phyloP scores from a whole-genome alignment of 805 yeast genomes.

The Brettanomyces bruxellensis region DNA sequence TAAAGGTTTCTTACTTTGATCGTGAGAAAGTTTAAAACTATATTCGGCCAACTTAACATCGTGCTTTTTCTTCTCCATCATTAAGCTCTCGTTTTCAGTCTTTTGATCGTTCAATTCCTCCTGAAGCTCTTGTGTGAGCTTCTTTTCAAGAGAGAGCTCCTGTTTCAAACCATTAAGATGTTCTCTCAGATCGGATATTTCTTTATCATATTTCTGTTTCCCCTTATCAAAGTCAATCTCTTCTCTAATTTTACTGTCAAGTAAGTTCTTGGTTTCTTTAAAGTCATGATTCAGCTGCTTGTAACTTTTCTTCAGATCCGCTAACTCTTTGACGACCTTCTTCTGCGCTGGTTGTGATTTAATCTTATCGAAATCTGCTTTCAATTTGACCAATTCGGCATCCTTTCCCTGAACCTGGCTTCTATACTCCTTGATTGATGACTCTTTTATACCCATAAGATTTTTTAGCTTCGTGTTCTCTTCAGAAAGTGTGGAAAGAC shows the following conservation, averaged over 20 bases:
- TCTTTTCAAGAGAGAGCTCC: slow-evolving; percentile 22
- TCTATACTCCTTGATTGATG: slow-evolving; percentile 26
- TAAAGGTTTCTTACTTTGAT: slow-evolving; percentile 6
- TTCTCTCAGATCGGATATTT: slow-evolving; percentile 28
- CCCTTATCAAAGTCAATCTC: slow-evolving; percentile 37
- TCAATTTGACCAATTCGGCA: slow-evolving; percentile 19
- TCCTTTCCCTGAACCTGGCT: slow-evolving; percentile 28
- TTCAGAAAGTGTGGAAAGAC: not conserved
- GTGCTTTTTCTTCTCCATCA: slow-evolving; percentile 21
- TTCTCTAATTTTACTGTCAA: slow-evolving; percentile 34
- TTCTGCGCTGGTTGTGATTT: slow-evolving; percentile 15
- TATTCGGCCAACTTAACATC: slow-evolving; percentile 26
- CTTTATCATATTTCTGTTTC: slow-evolving; percentile 33
- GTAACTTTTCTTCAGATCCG: slow-evolving; percentile 18
- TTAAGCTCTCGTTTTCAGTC: slow-evolving; percentile 25
- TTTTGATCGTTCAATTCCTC: slow-evolving; percentile 20
- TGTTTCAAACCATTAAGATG: slow-evolving; percentile 19
- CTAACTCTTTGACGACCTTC: slow-evolving; percentile 13
- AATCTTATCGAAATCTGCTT: slow-evolving; percentile 1
- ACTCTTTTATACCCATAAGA: slow-evolving; percentile 20
- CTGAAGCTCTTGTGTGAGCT: slow-evolving; percentile 15
- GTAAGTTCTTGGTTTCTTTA: slow-evolving; percentile 30
- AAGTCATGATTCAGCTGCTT: slow-evolving; percentile 38
- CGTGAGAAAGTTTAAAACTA: slow-evolving; percentile 21
- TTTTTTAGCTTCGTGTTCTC: slow-evolving; percentile 31